Base-by-base conservation (phyloP, 257 asterid species). In the Scutellaria minor region DNA sequence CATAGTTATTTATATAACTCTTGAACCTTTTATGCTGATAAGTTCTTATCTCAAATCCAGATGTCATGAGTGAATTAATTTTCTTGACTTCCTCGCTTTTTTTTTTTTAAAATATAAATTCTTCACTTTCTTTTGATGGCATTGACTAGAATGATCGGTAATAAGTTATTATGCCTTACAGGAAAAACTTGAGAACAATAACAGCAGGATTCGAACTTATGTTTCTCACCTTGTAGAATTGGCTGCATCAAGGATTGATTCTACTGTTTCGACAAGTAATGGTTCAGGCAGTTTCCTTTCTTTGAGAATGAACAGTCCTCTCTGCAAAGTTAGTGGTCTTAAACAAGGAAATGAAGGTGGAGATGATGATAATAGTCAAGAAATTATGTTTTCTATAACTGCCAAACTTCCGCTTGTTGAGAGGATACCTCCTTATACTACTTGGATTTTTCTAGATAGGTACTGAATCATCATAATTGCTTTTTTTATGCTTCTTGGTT, bases 401-500 rank as follows among this genome's bases (percentile, higher is more conserved):
- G 88, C 84, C 75, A 95, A 79, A 78, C 87, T 95, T 73, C 98
- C 99, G 10, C 45, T 11, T 37, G 14, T 86, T 35, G 90, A 95
- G 79, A 92, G 80, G 81, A 82, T 92, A 55, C 96, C 93, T 68
- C 84, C 92, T 41, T 95, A 92, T 71, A 95, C 98, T 59, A 95
- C 98, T 60, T 95, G 99, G 99, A 90, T 87, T 52, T 95, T 88
- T 77, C 78, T 95, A 70, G 86, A 92, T 78, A 92, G 83, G 99
- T 92, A 85, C 55, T 65, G 15, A 56, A 74, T 27, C 58, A 35
- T 84, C 59, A 12, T 22, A 55, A 12, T 41, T 44, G 41, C 14
- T 10, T 24, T 40, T 18, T 58, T 62, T 12, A 12, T 41, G 13
- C 41, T 75, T 55, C 24, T 31, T 35, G 60, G 42, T 51, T 67